These are phyloP conservation scores for Xylariaceae sp. DNA, from an alignment of 2,329 filamentous ascomycete species.

Conservation along the genomic window DNA sequence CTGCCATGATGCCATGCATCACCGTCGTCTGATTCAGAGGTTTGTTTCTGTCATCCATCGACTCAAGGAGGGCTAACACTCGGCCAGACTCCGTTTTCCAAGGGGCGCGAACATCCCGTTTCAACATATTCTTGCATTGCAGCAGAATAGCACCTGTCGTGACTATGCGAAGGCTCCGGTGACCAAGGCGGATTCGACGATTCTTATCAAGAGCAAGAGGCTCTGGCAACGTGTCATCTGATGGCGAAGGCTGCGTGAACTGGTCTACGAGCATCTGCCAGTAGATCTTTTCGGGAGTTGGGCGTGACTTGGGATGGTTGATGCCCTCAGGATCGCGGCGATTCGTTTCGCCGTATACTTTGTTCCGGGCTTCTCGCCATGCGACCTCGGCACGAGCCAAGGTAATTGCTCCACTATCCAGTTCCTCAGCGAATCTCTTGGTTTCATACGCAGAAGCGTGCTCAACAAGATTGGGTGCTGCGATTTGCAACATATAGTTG, in stretches of 20 bases:
- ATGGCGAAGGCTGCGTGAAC: constrained; percentile 60
- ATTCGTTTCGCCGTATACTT: constrained; percentile 60
- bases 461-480: constrained; percentile 65
- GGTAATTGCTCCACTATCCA: constrained; percentile 51
- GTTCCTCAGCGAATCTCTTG: constrained; percentile 62
- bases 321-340: constrained; percentile 65
- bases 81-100: constrained; percentile 71
- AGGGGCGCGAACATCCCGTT: constrained; percentile 69
- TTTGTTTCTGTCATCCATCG: constrained; percentile 41
- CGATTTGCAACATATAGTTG: constrained; percentile 71
- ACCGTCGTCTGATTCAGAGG: constrained; percentile 42
- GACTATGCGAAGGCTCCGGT: constrained; percentile 58
- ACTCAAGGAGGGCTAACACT: constrained; percentile 65
- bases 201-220: constrained; percentile 65
- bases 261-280: constrained; percentile 70
- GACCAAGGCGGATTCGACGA: constrained; percentile 55
- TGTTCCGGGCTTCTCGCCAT: constrained; percentile 60
- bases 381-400: constrained; percentile 58
- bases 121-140: constrained; percentile 77
- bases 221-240: constrained; percentile 58
- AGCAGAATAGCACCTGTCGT: constrained; percentile 69
- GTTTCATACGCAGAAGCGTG: constrained; percentile 69
- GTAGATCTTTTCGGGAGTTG: constrained; percentile 66
- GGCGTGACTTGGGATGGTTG: constrained; percentile 56
- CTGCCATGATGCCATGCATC: constrained; percentile 57